Base-by-base conservation (phyloP, 2,329 filamentous ascomycete genomes). In the Colletotrichum simmondsii region DNA sequence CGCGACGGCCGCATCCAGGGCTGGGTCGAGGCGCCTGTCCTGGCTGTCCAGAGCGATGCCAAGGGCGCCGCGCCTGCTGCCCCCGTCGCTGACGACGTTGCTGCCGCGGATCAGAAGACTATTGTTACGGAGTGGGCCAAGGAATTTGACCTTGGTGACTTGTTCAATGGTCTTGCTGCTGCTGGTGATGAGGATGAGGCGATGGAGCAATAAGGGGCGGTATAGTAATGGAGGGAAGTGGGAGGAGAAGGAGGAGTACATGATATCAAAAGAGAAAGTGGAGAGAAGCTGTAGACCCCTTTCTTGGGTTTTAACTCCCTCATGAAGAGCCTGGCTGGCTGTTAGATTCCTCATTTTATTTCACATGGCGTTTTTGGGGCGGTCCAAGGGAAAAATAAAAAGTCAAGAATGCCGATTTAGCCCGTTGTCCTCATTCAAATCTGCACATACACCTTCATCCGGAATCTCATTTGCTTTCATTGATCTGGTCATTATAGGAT, bases 1-100 rank as follows among this genome's bases (percentile, higher is more conserved):
- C 91, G 97, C 77, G 96, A 98, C 81, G 96, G 95, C 30, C 91
- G 97, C 65, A 97, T 99, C 78, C 95, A 97, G 83, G 95, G 95
- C 70, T 98, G 95, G 95, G 90, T 92, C 60, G 93, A 95, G 77
- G 90, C 95, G 3, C 95, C 95, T 8, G 87, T 89, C 46, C 83
- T 94, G 72, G 85, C 89, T 22, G 88, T 93, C 10, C 68, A 72
- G 62, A 30, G 68, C 58, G 87, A 87, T n/a, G 78, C 76, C 26
- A 77, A 77, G 7, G 76, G 80, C 42, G 77, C 76, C 26, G 76
- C 19, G 19, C 16, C 78, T 3, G 77, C 78, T 7, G 75, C 80
- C 2, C 77, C 77, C 5, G 81, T 79, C 10, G 82, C 83, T 63
- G 83, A 87, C 73, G 83, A 87, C 65, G 84, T 85, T 64, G 81